Evolutionary conservation across 768 basidiomycete genomes (phyloP), one percentile per base, ranked within the genome.

Genomic region (Hygrocybe coccinea): DNA sequence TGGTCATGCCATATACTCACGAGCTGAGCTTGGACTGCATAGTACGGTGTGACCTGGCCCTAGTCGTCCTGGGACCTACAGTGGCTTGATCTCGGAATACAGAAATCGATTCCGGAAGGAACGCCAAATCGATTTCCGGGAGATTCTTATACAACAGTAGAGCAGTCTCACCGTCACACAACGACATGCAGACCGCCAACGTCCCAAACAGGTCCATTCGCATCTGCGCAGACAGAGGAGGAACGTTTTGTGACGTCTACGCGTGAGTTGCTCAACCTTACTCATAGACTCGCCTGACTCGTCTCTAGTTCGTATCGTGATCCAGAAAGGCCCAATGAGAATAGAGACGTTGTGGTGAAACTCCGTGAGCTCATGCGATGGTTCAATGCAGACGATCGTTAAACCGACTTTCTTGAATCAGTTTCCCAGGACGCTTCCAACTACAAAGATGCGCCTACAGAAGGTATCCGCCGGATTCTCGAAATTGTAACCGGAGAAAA

Each of bases 371-470:
- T n/a, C 37, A 17, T 47, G 21, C 12, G 50, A 8, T 39, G 25
- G 45, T 41, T 21, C 56, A 6, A 57, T 46, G 22, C 5, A n/a
- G 21, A 21, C 39, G 35, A 56, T 45, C 36, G 39, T 45, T 58
- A 52, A 52, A 45, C 9, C 21, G 15, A 25, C 8, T 33, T 38
- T 39, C 17, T 17, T 38, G 14, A 35, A 12, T 12, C 66, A 92
- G 91, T 97, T 36, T 95, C 92, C 0, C 88, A 91, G 69, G 95
- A 98, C 71, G 83, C 89, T 0, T 75, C 73, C 15, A 93, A 94
- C 65, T 98, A 98, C 69, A 70, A 72, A 2, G 95, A 98, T 74
- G 95, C 95, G 1, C 95, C 95, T 0, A 95, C 92, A 0, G 94
- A 97, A 69, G 95, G 93, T 1, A 92, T 95, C 58, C 77, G 95